Percentiles rank a stretch among this genome's conserved stretches.
These are phyloP conservation scores for Peziza echinospora DNA, from an alignment of 495 filamentous ascomycete genomes.

Conservation along the genomic window DNA sequence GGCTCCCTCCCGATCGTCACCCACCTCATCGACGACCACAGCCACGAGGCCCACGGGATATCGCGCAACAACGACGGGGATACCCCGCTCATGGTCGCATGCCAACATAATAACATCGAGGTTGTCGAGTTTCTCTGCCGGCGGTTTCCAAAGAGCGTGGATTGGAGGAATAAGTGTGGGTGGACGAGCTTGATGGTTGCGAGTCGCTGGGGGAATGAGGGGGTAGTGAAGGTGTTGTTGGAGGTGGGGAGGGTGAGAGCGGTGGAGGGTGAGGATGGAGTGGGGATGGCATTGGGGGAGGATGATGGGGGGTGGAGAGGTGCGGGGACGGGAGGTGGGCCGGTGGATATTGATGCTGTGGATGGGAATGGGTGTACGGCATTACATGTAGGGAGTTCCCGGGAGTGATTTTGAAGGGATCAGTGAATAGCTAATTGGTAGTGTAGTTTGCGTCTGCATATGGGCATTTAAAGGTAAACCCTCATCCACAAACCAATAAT, in stretches of 20 bases:
- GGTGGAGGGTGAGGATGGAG: neutral
- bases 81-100: constrained; percentile 45
- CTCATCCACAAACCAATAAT: neutral
- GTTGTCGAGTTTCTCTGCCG: constrained; percentile 34
- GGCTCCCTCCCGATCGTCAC: constrained; percentile 41
- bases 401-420: no score
- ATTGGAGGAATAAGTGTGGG: constrained; percentile 33
- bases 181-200: constrained; percentile 23
- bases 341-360: constrained; percentile 17
- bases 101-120: constrained; percentile 33
- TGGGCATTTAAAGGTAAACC: no score
- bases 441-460: no score
- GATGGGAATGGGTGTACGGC: constrained; percentile 57
- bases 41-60: constrained; percentile 37
- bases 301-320: no score
- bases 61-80: constrained; percentile 48
- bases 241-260: neutral
- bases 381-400: constrained; percentile 52
- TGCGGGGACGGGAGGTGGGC: no score
- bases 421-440: no score
- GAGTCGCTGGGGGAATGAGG: neutral
- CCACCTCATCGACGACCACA: constrained; percentile 28
- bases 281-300: neutral
- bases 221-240: constrained; percentile 1
- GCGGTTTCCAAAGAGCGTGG: constrained; percentile 23